Percentiles rank a stretch among this genome's conserved stretches.
These are phyloP conservation scores for Penicillium silybi DNA, from an alignment of 495 filamentous ascomycete species.

Conservation along the genomic window DNA sequence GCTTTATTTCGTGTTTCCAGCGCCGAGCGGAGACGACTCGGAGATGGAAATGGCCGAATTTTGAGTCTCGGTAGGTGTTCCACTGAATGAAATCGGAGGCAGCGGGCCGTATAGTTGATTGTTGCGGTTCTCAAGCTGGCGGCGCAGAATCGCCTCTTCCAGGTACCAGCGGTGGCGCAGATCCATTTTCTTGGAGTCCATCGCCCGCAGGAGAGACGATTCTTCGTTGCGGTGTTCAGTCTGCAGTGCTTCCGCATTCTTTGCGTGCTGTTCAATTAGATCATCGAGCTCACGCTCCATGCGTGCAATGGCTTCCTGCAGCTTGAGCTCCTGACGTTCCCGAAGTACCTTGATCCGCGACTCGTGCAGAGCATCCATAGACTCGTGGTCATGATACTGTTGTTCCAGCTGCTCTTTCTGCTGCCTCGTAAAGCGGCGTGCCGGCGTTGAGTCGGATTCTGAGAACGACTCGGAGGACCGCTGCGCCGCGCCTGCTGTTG, in stretches of 20 bases:
- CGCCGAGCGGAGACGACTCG: not conserved
- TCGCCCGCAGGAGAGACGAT: conserved; percentile 38
- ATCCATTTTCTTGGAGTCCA: conserved; percentile 47
- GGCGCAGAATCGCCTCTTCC: conserved; percentile 59
- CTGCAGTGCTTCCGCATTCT: conserved; percentile 55
- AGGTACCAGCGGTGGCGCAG: conserved; percentile 58
- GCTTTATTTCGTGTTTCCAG: not conserved
- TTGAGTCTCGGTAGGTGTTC: conserved; percentile 18
- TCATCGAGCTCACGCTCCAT: conserved; percentile 61
- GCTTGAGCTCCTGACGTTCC: conserved; percentile 66
- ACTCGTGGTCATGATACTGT: conserved; percentile 64
- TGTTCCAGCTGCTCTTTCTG: conserved; percentile 60
- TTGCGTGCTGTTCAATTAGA: conserved; percentile 47
- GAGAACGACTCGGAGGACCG: conserved; percentile 24
- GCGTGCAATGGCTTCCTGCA: conserved; percentile 60
- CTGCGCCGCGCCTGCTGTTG: conserved; percentile 14
- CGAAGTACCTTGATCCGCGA: conserved; percentile 76
- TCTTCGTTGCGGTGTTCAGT: conserved; percentile 50
- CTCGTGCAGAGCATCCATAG: conserved; percentile 67
- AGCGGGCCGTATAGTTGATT: conserved; percentile 49
- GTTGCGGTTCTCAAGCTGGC: conserved; percentile 51
- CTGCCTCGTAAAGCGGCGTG: conserved; percentile 34
- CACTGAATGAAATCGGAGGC: conserved; percentile 35
- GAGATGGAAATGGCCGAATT: conserved; percentile 22
- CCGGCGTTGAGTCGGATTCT: conserved; percentile 11